Conservation (phyloP, 129 eudicot genomes). For the Centrapalus pauciflorus region DNA sequence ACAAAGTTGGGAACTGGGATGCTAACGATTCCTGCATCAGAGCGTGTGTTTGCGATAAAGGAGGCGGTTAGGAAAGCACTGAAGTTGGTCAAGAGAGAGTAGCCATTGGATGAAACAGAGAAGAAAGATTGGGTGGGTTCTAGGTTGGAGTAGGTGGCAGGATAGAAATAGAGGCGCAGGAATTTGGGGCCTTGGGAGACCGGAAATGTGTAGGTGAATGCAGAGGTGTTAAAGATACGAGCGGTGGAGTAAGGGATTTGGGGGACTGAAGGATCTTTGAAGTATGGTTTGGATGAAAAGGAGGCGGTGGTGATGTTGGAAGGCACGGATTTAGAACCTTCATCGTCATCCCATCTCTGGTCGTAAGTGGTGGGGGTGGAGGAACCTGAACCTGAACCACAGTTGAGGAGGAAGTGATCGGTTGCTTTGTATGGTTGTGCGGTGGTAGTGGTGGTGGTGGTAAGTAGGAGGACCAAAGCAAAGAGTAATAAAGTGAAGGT, state of each 20-base stretch:
- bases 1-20: neutral
- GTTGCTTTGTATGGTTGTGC: slow-evolving; percentile 25
- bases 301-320: slow-evolving; percentile 9
- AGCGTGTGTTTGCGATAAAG: neutral
- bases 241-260: slow-evolving; percentile 25
- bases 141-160: slow-evolving; percentile 21
- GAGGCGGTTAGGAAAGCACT: slow-evolving; percentile 29
- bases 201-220: slow-evolving; percentile 39
- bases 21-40: too few relatives aligned
- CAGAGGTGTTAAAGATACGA: slow-evolving; percentile 26
- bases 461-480: neutral
- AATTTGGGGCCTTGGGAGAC: slow-evolving; percentile 40
- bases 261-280: neutral
- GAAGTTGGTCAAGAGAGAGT: slow-evolving; percentile 42
- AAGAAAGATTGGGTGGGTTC: slow-evolving; percentile 10
- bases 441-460: neutral
- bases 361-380: neutral
- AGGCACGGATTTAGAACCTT: slow-evolving; percentile 1
- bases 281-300: neutral
- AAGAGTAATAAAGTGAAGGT: slow-evolving; percentile 10
- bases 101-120: slow-evolving; percentile 23
- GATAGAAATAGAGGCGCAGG: slow-evolving; percentile 61
- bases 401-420: slow-evolving; percentile 21
- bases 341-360: slow-evolving; percentile 29
- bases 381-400: slow-evolving; percentile 31